Evolutionary conservation across 2,329 filamentous ascomycete genomes (phyloP).

Genomic region (Botrytis porri): DNA sequence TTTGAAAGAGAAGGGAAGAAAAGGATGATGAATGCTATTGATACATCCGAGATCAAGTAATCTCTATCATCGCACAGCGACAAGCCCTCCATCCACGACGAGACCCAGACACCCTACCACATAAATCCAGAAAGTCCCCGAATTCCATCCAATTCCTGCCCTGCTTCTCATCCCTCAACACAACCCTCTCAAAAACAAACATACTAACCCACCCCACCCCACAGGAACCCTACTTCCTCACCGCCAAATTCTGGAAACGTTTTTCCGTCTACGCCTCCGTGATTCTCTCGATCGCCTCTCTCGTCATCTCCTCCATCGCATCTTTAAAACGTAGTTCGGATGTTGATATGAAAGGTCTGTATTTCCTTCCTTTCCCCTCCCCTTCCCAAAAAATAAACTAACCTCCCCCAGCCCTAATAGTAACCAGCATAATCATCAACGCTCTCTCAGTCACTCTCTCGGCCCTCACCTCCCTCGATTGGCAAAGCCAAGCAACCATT

Average conservation of each 20-base stretch:
- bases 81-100: fast-evolving
- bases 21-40: background rate
- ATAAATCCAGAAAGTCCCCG: too few species aligned
- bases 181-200: background rate
- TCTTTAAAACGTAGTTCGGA: slow-evolving; percentile 19
- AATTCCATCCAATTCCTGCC: too few species aligned
- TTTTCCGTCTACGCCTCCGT: slow-evolving; percentile 30
- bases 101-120: background rate
- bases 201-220: background rate
- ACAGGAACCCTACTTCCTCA: slow-evolving; percentile 25
- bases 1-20: too few species aligned
- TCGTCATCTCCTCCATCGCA: slow-evolving; percentile 27
- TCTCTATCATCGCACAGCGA: background rate
- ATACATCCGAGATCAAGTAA: background rate
- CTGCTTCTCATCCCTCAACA: fast-evolving
- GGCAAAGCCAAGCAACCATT: slow-evolving; percentile 28
- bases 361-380: background rate
- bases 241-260: slow-evolving; percentile 33
- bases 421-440: slow-evolving; percentile 31
- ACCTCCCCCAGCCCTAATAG: slow-evolving; percentile 24
- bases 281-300: slow-evolving; percentile 22
- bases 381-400: background rate
- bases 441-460: slow-evolving; percentile 27
- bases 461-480: slow-evolving; percentile 32
- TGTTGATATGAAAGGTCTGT: slow-evolving; percentile 21